These are phyloP conservation scores for Paulownia fortunei DNA, from an alignment of 257 asterid species.

Conservation along the genomic window DNA sequence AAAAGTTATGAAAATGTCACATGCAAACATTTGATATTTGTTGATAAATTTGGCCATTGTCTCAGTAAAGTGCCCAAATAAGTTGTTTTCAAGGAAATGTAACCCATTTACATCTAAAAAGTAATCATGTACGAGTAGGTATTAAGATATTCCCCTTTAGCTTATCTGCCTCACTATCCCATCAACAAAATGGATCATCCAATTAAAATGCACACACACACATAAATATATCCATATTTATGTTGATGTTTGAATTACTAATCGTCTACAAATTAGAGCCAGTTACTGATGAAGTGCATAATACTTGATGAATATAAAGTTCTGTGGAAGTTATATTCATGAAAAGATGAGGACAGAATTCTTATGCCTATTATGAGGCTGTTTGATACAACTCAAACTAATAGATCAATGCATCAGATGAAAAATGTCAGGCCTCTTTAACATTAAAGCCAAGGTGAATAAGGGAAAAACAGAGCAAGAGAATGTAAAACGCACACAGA, in stretches of 20 bases:
- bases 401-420: background rate
- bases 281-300: background rate
- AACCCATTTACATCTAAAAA: background rate
- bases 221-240: background rate
- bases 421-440: slow-evolving; percentile 1
- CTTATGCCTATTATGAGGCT: background rate
- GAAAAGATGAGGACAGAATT: background rate
- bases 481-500: slow-evolving; percentile 63
- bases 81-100: background rate
- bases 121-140: background rate
- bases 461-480: slow-evolving; percentile 17
- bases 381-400: background rate
- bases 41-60: background rate
- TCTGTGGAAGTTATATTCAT: background rate
- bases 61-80: background rate
- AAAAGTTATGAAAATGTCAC: background rate
- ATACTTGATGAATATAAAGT: background rate
- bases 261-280: background rate
- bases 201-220: background rate
- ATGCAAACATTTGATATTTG: background rate
- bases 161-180: slow-evolving; percentile 15
- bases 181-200: background rate
- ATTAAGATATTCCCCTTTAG: background rate
- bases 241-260: background rate
- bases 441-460: slow-evolving; percentile 6